These are phyloP conservation scores for Parsonsia alboflavescens DNA, from an alignment of 257 asterid genomes.

Conservation along the genomic window DNA sequence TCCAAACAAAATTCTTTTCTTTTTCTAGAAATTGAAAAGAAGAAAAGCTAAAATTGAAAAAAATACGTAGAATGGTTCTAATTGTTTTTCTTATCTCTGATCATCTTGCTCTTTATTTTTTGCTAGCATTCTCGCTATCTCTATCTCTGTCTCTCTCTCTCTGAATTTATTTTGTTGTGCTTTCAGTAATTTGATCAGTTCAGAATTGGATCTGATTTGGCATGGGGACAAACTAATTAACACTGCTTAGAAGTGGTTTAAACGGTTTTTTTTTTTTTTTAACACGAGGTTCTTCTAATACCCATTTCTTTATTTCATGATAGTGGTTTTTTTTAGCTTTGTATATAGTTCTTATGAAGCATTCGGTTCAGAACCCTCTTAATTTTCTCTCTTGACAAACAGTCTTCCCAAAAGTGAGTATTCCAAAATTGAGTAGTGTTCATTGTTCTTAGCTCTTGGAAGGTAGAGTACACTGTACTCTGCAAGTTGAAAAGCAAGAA, in stretches of 20 bases:
- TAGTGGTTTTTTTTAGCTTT: neutral
- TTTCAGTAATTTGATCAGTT: neutral
- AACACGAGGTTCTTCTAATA: neutral
- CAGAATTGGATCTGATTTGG: neutral
- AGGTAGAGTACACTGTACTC: neutral
- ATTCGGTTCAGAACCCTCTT: neutral
- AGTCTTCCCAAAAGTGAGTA: neutral
- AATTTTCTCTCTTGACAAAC: neutral
- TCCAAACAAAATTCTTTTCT: neutral
- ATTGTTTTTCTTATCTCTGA: neutral
- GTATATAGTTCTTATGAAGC: neutral
- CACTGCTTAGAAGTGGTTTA: neutral
- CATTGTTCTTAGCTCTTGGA: neutral
- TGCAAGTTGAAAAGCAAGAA: constrained; percentile 9
- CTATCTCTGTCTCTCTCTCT: neutral
- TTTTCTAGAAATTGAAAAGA: neutral
- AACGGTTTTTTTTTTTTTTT: neutral
- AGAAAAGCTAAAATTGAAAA: neutral
- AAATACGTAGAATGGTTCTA: neutral
- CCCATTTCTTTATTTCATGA: neutral
- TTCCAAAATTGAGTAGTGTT: neutral
- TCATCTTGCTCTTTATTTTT: neutral
- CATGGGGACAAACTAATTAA: neutral
- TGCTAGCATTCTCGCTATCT: no score
- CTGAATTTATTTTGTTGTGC: neutral